These are phyloP conservation scores for Tolypocladium cylindrosporum DNA, from an alignment of 2,329 filamentous ascomycete genomes.

Conservation along the genomic window DNA sequence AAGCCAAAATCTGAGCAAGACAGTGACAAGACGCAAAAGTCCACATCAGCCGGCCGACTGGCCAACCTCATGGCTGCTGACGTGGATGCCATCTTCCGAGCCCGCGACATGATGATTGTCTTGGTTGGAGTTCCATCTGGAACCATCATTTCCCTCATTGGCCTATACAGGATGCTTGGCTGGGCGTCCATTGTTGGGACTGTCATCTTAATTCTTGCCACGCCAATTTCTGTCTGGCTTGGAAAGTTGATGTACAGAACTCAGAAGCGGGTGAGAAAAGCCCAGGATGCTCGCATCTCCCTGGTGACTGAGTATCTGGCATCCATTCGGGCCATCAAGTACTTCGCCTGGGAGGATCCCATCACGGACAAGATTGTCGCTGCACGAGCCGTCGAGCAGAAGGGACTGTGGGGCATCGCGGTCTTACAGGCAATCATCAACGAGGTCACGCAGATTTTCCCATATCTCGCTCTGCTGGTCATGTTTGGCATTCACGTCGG, in stretches of 20 bases:
- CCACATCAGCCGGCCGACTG: slow-evolving; percentile 38
- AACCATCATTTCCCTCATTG: slow-evolving; percentile 35
- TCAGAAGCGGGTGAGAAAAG: slow-evolving; percentile 41
- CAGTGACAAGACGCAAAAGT: slow-evolving; percentile 18
- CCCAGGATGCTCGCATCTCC: slow-evolving; percentile 47
- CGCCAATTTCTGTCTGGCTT: slow-evolving; percentile 40
- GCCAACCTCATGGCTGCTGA: slow-evolving; percentile 51
- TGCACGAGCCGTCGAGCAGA: slow-evolving; percentile 40
- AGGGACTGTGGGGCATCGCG: slow-evolving; percentile 42
- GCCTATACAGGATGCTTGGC: slow-evolving; percentile 44
- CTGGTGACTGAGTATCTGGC: slow-evolving; percentile 47
- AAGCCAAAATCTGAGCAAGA: slow-evolving; percentile 13
- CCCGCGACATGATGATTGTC: slow-evolving; percentile 40
- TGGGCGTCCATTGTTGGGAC: slow-evolving; percentile 46
- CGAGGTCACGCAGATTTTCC: slow-evolving; percentile 41
- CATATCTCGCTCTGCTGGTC: slow-evolving; percentile 38
- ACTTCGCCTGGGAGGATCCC: slow-evolving; percentile 49
- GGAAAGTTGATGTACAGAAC: slow-evolving; percentile 38
- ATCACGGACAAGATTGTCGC: slow-evolving; percentile 40
- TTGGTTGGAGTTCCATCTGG: slow-evolving; percentile 34
- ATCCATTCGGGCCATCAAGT: slow-evolving; percentile 49
- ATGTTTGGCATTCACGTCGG: slow-evolving; percentile 45
- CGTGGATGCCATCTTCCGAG: slow-evolving; percentile 41
- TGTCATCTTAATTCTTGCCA: slow-evolving; percentile 32
- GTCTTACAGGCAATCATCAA: slow-evolving; percentile 35